A percentile compares a stretch with the other conserved stretches of the same genome.
These are phyloP conservation scores for Verticillium zaregamsianum DNA, from an alignment of 2,329 filamentous ascomycete genomes.

Conservation along the genomic window DNA sequence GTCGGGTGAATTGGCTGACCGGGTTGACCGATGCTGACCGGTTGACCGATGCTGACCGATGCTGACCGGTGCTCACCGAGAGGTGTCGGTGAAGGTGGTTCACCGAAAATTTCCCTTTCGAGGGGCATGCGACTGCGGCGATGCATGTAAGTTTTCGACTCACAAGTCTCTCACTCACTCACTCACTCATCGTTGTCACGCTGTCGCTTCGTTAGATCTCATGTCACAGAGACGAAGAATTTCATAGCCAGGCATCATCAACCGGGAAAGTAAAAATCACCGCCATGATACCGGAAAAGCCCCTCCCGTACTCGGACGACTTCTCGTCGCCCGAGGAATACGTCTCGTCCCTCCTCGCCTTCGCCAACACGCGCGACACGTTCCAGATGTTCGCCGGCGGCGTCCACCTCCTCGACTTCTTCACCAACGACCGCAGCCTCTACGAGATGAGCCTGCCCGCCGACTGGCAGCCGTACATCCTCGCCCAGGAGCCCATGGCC, in stretches of 20 bases:
- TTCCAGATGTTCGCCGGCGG: conserved; percentile 91
- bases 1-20: not conserved
- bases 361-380: conserved; percentile 67
- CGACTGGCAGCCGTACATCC: conserved; percentile 80
- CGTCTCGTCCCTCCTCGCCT: conserved; percentile 70
- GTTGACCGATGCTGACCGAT: no score
- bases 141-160: not conserved
- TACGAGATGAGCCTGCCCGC: conserved; percentile 73
- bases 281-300: conserved; percentile 44
- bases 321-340: conserved; percentile 74
- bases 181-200: not conserved
- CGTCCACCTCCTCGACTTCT: conserved; percentile 96
- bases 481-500: conserved; percentile 64
- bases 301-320: conserved; percentile 65
- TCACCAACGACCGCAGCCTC: conserved; percentile 78
- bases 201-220: no score
- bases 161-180: conserved; percentile 2
- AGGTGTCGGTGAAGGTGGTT: conserved; percentile 2
- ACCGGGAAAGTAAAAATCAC: not conserved
- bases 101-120: conserved; percentile 13
- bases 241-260: not conserved
- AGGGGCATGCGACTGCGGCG: not conserved
- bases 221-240: no score
- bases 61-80: not conserved
- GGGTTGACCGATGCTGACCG: not conserved